Conservation (phyloP, 768 basidiomycete species). For the Mycena maculata region DNA sequence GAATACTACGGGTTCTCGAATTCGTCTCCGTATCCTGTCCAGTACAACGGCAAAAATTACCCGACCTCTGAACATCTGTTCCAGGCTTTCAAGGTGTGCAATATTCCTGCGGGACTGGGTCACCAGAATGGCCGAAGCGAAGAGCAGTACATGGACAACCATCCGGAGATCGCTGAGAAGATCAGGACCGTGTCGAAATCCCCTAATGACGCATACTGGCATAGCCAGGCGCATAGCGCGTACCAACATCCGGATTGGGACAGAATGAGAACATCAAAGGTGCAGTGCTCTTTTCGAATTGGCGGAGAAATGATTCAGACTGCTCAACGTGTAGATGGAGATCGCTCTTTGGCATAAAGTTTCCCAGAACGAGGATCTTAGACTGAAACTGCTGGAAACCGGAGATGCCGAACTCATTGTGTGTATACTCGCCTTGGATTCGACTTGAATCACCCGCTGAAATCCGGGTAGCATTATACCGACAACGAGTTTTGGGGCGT, state of each 20-base stretch:
- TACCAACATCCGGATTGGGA: background rate
- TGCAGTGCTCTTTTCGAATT: background rate
- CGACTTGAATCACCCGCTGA: no score
- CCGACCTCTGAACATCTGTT: background rate
- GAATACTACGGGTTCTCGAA: conserved; percentile 7
- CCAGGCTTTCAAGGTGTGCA: background rate
- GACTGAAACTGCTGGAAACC: background rate
- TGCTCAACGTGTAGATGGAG: conserved; percentile 9
- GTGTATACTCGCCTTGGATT: background rate
- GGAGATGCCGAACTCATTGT: background rate
- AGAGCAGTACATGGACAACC: background rate
- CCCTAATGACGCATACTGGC: background rate
- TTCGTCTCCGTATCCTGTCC: conserved; percentile 42
- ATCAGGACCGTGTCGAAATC: background rate
- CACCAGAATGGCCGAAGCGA: background rate
- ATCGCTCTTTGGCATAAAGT: conserved; percentile 17
- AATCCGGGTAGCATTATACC: conserved; percentile 50
- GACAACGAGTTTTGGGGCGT: conserved; percentile 66
- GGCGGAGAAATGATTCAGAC: background rate
- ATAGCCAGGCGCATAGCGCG: background rate
- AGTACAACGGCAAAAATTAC: background rate
- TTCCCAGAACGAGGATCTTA: conserved; percentile 1
- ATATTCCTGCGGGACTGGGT: no score
- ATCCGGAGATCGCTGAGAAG: conserved; percentile 8
- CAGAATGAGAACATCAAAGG: background rate